A percentile compares a stretch with the other conserved stretches of the same genome.
These are phyloP conservation scores for Nicotiana tomentosiformis DNA, from an alignment of 257 asterid species.

Conservation along the genomic window DNA sequence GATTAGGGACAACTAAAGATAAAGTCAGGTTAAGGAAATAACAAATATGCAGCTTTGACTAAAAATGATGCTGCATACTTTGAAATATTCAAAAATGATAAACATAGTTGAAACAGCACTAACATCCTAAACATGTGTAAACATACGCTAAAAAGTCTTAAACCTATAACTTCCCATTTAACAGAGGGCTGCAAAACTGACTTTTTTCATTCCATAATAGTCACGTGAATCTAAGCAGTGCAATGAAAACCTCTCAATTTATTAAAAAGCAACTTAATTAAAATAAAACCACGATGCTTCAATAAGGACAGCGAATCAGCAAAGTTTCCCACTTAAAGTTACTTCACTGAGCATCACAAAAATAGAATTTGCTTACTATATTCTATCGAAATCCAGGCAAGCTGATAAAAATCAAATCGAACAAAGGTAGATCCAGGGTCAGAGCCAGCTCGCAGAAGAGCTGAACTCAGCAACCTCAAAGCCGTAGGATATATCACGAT, in stretches of 20 bases:
- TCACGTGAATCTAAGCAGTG: background rate
- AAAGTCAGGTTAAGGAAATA: background rate
- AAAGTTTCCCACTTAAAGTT: conserved; percentile 23
- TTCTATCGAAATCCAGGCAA: conserved; percentile 16
- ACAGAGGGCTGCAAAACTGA: background rate
- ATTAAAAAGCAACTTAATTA: no score
- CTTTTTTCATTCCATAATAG: background rate
- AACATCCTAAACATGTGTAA: no score
- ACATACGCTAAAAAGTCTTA: background rate
- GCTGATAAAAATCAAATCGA: conserved; percentile 1
- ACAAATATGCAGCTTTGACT: background rate
- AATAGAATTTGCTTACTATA: conserved; percentile 9
- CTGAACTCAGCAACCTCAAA: conserved; percentile 9
- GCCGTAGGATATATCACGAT: background rate
- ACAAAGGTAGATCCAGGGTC: conserved; percentile 23
- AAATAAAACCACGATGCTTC: conserved; percentile 12
- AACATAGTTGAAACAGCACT: no score
- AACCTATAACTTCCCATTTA: background rate
- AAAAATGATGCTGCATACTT: no score
- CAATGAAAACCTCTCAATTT: background rate
- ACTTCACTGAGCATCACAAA: conserved; percentile 1
- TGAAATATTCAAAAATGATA: no score
- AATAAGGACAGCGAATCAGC: conserved; percentile 5
- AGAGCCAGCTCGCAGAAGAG: conserved; percentile 18
- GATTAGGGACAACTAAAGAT: background rate